Percentiles rank a stretch among this genome's conserved stretches.
Conservation (phyloP, 2,329 filamentous ascomycete species). For the Sporothrix schenckii region DNA sequence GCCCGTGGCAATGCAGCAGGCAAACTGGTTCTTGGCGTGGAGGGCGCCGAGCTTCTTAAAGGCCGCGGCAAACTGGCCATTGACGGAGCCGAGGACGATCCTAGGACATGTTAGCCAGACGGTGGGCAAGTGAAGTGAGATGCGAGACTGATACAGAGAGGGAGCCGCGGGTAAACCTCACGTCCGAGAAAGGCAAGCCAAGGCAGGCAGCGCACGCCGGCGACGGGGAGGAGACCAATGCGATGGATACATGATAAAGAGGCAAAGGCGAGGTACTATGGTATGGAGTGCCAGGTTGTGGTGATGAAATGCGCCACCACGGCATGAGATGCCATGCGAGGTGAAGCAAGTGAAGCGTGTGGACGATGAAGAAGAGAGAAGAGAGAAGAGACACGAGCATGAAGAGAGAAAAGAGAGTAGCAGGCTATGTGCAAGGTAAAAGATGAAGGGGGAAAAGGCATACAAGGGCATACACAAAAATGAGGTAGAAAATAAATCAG, state of each 20-base stretch:
- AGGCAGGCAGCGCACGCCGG: not conserved
- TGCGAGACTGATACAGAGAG: not conserved
- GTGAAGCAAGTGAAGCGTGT: not conserved
- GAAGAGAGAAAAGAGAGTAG: not conserved
- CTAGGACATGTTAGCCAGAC: constrained; percentile 46
- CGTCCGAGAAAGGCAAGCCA: not conserved
- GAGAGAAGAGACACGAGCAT: not conserved
- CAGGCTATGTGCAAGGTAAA: not conserved
- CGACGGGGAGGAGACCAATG: not conserved
- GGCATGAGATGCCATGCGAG: not conserved
- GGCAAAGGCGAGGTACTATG: not conserved
- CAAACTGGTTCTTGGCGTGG: constrained; percentile 85
- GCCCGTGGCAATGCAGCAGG: constrained; percentile 80
- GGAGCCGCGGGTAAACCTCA: not conserved
- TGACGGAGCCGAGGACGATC: constrained; percentile 80
- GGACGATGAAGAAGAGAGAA: not conserved
- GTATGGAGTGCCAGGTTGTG: not conserved
- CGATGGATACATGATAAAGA: not conserved
- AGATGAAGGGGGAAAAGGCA: not conserved
- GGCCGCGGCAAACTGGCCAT: constrained; percentile 73
- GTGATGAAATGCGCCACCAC: too few relatives aligned
- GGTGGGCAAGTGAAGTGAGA: too few relatives aligned
- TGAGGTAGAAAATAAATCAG: not conserved
- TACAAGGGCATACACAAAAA: not conserved
- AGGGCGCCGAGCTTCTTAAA: constrained; percentile 80